These are phyloP conservation scores for Russula ochroleuca DNA, from an alignment of 768 basidiomycete genomes.

Conservation along the genomic window DNA sequence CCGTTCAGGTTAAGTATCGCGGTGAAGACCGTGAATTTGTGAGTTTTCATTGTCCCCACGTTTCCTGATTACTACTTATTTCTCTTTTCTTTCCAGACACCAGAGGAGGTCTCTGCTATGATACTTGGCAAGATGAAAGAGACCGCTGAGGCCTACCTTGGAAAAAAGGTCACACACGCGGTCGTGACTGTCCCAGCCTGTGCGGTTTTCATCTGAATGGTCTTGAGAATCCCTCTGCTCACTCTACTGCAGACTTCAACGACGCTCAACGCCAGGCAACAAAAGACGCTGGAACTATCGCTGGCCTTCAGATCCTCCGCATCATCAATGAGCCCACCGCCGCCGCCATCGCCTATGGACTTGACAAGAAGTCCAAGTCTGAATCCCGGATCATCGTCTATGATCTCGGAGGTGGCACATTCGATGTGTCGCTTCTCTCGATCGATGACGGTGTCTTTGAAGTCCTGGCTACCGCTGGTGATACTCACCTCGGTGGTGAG, in stretches of 20 bases:
- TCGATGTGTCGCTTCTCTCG: slow-evolving; percentile 91
- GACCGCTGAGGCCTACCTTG: slow-evolving; percentile 97
- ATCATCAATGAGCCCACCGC: slow-evolving; percentile 98
- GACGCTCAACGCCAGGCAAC: slow-evolving; percentile 99
- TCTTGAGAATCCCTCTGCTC: slow-evolving; percentile 19
- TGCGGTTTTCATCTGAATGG: slow-evolving; percentile 36
- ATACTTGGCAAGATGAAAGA: slow-evolving; percentile 98
- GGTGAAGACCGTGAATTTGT: slow-evolving; percentile 80
- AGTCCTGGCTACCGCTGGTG: slow-evolving; percentile 57
- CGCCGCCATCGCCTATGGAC: slow-evolving; percentile 96
- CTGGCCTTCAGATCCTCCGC: slow-evolving; percentile 91
- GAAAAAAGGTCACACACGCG: slow-evolving; percentile 92
- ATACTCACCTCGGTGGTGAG: slow-evolving; percentile 62
- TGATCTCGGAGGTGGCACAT: slow-evolving; percentile 97
- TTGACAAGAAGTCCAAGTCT: slow-evolving; percentile 84
- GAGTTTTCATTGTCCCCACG: slow-evolving; percentile 34
- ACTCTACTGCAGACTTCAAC: slow-evolving; percentile 70
- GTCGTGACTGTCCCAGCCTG: slow-evolving; percentile 98
- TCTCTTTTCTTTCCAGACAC: slow-evolving; percentile 50
- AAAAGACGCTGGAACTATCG: slow-evolving; percentile 95
- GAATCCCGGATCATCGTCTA: slow-evolving; percentile 97
- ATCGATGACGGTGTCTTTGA: slow-evolving; percentile 60
- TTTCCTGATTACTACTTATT: background rate
- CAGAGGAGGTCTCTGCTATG: slow-evolving; percentile 96
- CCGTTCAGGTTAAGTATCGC: slow-evolving; percentile 73